Percentiles rank a stretch among this genome's conserved stretches.
phyloP scores from a whole-genome alignment of 129 eudicot genomes.

The Lactuca saligna region DNA sequence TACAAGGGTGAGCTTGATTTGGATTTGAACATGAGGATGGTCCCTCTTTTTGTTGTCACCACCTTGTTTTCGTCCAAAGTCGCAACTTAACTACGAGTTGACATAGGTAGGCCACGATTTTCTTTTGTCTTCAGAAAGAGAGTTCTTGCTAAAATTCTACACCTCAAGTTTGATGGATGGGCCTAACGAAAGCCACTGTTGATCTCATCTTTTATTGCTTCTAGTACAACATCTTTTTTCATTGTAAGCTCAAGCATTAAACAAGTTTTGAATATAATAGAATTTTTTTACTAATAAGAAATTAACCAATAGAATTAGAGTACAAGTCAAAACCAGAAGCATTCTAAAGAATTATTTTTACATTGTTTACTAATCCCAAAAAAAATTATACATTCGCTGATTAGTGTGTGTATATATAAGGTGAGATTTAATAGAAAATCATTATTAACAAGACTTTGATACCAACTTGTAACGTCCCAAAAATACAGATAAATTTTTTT shows the following conservation, averaged over 20 bases:
- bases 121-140: neutral
- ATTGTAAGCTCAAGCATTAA: neutral
- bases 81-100: neutral
- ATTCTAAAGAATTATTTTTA: too few species aligned
- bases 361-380: too few species aligned
- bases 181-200: neutral
- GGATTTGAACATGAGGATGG: neutral
- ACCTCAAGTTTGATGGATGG: neutral
- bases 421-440: too few species aligned
- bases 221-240: neutral
- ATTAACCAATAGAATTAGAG: too few species aligned
- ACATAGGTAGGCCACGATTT: neutral
- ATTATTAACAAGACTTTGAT: too few species aligned
- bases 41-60: neutral
- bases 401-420: too few species aligned
- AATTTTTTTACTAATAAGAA: neutral
- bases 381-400: too few species aligned
- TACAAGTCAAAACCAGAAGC: too few species aligned
- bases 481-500: too few species aligned
- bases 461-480: too few species aligned
- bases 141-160: neutral
- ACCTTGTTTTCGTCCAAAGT: neutral
- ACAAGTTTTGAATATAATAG: neutral
- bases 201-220: neutral
- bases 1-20: neutral